Evolutionary conservation across 1,284 basidiomycete genomes (phyloP), one percentile per base, ranked within the genome.

Genomic region (Irpex rosettiformis): DNA sequence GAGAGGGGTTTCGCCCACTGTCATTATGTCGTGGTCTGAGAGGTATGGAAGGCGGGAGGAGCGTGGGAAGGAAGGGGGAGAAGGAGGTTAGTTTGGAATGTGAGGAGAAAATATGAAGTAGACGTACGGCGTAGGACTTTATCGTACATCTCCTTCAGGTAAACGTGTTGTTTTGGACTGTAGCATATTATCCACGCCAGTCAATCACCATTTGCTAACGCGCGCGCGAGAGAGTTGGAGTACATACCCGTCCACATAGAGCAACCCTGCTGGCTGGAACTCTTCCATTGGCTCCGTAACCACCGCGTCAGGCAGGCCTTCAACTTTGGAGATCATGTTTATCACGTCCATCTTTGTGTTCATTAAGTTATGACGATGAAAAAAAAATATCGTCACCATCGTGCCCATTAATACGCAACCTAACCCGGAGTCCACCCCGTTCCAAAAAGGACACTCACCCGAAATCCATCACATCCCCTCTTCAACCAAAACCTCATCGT

Each of bases 401-500:
- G n/a, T n/a, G n/a, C n/a, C n/a, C n/a, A n/a, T n/a, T n/a, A n/a
- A n/a, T n/a, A n/a, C n/a, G n/a, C n/a, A n/a, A n/a, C n/a, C n/a
- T n/a, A n/a, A n/a, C n/a, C n/a, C n/a, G n/a, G n/a, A n/a, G n/a
- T n/a, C n/a, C n/a, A n/a, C n/a, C n/a, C n/a, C n/a, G n/a, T n/a
- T n/a, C n/a, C 2, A 37, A n/a, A n/a, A n/a, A 37, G 5, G 5
- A 40, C 13, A 65, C 79, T 27, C 59, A 86, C 84, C 33, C 87
- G 76, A 72, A 92, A 93, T 1, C 90, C 91, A 61, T 89, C 84
- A 60, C 87, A 86, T 3, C 90, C 89, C 60, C 84, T 76, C 58
- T 86, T 80, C 24, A 87, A 78, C 90, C 89, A 93, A 72, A 90
- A 93, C 30, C 74, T 71, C 80, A 93, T 86, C 40, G 85, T 72